Percentiles rank a stretch among this genome's conserved stretches.
Evolutionary conservation across 805 yeast genomes (phyloP).

Genomic region (Teunomyces pallodes): DNA sequence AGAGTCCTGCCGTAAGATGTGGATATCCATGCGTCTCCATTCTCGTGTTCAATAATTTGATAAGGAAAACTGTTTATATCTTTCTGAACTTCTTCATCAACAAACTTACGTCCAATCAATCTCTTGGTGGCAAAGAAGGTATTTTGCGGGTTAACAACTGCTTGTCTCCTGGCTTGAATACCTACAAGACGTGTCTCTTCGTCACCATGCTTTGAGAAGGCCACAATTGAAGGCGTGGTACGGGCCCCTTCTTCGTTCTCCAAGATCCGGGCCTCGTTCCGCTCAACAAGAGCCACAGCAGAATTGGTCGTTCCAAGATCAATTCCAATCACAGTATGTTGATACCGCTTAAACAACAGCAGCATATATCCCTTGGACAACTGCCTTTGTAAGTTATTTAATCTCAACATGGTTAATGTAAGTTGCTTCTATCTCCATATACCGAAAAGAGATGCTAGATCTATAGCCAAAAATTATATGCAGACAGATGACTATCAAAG

Average conservation of each 20-base stretch:
- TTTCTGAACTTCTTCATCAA: conserved; percentile 67
- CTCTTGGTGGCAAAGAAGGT: conserved; percentile 83
- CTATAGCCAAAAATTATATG: background rate
- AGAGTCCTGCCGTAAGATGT: conserved; percentile 39
- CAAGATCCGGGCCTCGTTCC: conserved; percentile 59
- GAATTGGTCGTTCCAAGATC: conserved; percentile 87
- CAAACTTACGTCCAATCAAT: conserved; percentile 69
- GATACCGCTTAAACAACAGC: conserved; percentile 1
- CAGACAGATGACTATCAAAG: background rate
- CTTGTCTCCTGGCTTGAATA: conserved; percentile 72
- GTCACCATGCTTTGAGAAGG: conserved; percentile 42
- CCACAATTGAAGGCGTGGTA: conserved; percentile 79
- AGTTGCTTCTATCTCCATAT: background rate
- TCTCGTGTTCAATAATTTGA: conserved; percentile 53
- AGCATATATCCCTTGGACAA: background rate
- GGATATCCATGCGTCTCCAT: conserved; percentile 71
- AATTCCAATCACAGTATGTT: conserved; percentile 60
- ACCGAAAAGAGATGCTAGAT: background rate
- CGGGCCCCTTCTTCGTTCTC: conserved; percentile 78
- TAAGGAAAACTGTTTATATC: conserved; percentile 65
- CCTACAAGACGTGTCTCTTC: conserved; percentile 47
- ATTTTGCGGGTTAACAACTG: conserved; percentile 69
- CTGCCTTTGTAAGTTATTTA: background rate
- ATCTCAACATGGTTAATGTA: background rate
- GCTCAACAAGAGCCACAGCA: conserved; percentile 75